Conservation (phyloP, 176 grass and related monocot genomes). For the Aegilops tauschii region DNA sequence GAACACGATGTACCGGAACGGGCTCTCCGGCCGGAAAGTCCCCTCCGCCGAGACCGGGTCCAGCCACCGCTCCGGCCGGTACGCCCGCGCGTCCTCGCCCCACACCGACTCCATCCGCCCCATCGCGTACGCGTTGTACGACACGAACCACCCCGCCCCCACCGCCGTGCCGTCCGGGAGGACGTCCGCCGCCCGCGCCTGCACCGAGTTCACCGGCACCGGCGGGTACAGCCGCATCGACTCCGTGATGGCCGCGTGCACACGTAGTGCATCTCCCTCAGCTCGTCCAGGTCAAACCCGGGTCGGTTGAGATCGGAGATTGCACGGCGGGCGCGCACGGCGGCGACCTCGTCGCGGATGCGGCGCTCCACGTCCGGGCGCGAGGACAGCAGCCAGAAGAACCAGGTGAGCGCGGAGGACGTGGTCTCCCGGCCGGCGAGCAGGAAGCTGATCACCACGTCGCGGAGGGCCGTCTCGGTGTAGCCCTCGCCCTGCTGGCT, state of each 20-base stretch:
- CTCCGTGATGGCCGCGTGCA: slow-evolving; percentile 68
- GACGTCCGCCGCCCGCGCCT: slow-evolving; percentile 39
- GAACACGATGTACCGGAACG: slow-evolving; percentile 51
- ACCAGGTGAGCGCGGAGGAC: slow-evolving; percentile 61
- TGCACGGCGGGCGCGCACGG: background rate
- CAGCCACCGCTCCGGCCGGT: slow-evolving; percentile 61
- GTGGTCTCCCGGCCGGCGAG: slow-evolving; percentile 65
- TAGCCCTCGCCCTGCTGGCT: slow-evolving; percentile 32
- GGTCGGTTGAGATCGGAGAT: background rate
- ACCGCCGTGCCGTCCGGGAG: slow-evolving; percentile 66
- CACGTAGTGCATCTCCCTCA: slow-evolving; percentile 74
- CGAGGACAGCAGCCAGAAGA: slow-evolving; percentile 72
- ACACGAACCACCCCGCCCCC: slow-evolving; percentile 39
- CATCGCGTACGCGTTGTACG: slow-evolving; percentile 57
- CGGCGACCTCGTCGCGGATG: slow-evolving; percentile 53
- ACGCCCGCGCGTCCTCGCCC: slow-evolving; percentile 50
- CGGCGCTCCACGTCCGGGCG: slow-evolving; percentile 38
- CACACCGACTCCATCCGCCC: slow-evolving; percentile 51
- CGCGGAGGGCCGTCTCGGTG: slow-evolving; percentile 53
- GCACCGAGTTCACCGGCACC: slow-evolving; percentile 32
- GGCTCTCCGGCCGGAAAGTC: slow-evolving; percentile 52
- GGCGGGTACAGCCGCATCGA: slow-evolving; percentile 70
- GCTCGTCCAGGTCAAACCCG: slow-evolving; percentile 47
- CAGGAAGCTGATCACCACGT: slow-evolving; percentile 71
- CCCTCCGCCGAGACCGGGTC: background rate